Conservation (phyloP, 257 asterid species). For the Solanum virginianum region DNA sequence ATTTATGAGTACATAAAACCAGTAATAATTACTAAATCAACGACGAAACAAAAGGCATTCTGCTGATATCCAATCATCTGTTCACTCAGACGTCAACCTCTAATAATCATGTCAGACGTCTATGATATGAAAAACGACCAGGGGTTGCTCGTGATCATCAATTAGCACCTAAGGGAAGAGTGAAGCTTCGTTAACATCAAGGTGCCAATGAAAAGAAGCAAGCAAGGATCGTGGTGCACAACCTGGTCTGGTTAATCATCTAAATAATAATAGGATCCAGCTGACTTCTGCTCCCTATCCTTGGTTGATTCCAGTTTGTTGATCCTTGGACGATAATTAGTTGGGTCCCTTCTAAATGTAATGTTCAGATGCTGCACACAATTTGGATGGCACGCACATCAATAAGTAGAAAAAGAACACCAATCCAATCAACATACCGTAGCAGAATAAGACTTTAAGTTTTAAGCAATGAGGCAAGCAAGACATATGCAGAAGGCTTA, state of each 20-base stretch:
- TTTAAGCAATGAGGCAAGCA: neutral
- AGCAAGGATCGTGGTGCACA: neutral
- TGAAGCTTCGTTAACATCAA: neutral
- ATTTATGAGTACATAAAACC: neutral
- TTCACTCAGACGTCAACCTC: neutral
- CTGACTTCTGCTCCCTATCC: slow-evolving; percentile 93
- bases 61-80: neutral
- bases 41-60: neutral
- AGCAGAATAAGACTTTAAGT: neutral
- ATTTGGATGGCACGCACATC: neutral
- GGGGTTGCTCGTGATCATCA: neutral
- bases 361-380: slow-evolving; percentile 80
- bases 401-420: neutral
- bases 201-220: slow-evolving; percentile 1
- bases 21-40: neutral
- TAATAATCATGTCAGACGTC: neutral
- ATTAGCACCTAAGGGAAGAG: neutral
- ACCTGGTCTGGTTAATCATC: slow-evolving; percentile 38
- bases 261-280: slow-evolving; percentile 86
- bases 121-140: neutral
- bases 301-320: slow-evolving; percentile 93
- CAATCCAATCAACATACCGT: neutral
- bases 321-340: slow-evolving; percentile 91
- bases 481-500: slow-evolving; percentile 24
- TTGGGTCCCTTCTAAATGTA: slow-evolving; percentile 97